Evolutionary conservation across 2,329 filamentous ascomycete species (phyloP).

Genomic region (Fusarium haematococcum): DNA sequence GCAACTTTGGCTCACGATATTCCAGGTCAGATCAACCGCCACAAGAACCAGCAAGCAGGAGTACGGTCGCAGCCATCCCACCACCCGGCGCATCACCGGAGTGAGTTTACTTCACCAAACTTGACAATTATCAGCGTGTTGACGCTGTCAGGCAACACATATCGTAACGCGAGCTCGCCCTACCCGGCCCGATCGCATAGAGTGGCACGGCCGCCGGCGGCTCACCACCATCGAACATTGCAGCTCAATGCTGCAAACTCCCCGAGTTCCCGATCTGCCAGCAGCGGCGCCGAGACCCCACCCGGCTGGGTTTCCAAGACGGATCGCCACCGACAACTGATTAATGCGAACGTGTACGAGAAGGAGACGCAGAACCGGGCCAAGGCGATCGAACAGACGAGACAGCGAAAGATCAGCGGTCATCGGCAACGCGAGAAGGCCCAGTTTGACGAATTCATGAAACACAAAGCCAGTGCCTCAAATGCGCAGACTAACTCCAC

Average conservation of each 20-base stretch:
- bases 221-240: slow-evolving; percentile 66
- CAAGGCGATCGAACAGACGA: slow-evolving; percentile 78
- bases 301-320: slow-evolving; percentile 75
- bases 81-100: slow-evolving; percentile 48
- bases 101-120: slow-evolving; percentile 46
- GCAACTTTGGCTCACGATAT: slow-evolving; percentile 38
- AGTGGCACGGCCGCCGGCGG: slow-evolving; percentile 49
- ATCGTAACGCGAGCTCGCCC: slow-evolving; percentile 48
- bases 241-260: slow-evolving; percentile 67
- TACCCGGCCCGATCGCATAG: slow-evolving; percentile 52
- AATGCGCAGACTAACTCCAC: slow-evolving; percentile 40
- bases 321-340: slow-evolving; percentile 83
- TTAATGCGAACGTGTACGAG: slow-evolving; percentile 83
- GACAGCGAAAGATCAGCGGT: slow-evolving; percentile 66
- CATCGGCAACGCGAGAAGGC: slow-evolving; percentile 69
- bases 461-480: slow-evolving; percentile 39
- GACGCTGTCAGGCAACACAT: slow-evolving; percentile 46
- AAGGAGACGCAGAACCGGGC: slow-evolving; percentile 76
- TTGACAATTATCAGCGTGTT: slow-evolving; percentile 3
- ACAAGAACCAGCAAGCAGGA: slow-evolving; percentile 73
- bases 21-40: slow-evolving; percentile 81
- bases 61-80: slow-evolving; percentile 45
- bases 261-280: slow-evolving; percentile 53
- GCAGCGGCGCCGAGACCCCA: slow-evolving; percentile 48
- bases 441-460: slow-evolving; percentile 59